phyloP scores from a whole-genome alignment of 495 filamentous ascomycete species.

The Friedmanniomyces simplex region DNA sequence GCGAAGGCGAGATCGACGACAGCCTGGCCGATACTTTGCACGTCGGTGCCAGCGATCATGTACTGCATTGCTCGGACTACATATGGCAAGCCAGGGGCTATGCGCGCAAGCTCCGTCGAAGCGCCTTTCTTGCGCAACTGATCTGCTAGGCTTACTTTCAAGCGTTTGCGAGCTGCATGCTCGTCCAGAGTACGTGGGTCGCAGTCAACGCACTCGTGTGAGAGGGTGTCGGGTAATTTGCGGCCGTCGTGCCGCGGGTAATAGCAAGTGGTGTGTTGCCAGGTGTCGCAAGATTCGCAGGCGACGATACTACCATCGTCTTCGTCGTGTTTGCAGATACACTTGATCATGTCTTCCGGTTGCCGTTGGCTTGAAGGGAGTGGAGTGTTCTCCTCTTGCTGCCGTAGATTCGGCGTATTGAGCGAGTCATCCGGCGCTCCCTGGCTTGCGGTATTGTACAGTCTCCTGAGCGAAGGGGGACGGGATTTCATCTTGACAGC shows the following conservation, averaged over 20 bases:
- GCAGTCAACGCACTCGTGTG: not conserved
- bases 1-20: not conserved
- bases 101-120: not conserved
- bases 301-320: not conserved
- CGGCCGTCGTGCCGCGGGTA: not conserved
- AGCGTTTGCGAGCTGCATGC: not conserved
- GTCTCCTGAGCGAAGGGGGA: not conserved
- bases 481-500: not conserved
- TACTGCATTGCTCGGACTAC: not conserved
- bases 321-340: not conserved
- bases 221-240: not conserved
- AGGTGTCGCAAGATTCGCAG: constrained; percentile 1
- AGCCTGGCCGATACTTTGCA: not conserved
- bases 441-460: not conserved
- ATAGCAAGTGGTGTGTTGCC: constrained; percentile 4
- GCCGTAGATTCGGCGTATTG: not conserved
- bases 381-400: not conserved
- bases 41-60: not conserved
- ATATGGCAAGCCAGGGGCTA: not conserved
- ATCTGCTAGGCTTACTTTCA: not conserved
- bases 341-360: not conserved
- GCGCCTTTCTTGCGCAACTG: not conserved
- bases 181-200: not conserved
- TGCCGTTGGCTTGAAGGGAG: not conserved
- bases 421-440: not conserved